Evolutionary conservation across 1,284 basidiomycete genomes (phyloP), one percentile per base, ranked within the genome.

Genomic region (Calocybe gambosa): DNA sequence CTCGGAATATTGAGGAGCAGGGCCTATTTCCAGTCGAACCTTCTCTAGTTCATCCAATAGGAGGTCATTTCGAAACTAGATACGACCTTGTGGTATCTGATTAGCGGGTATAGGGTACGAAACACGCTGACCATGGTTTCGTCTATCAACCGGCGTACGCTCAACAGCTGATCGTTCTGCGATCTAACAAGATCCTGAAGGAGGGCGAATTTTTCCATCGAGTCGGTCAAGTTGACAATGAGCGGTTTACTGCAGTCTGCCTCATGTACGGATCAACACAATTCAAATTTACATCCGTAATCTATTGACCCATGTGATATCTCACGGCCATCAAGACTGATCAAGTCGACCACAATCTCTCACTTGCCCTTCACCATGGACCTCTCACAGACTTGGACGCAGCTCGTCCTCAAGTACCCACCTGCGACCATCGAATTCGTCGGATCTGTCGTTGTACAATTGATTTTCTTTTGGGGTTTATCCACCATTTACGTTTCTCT

Each of bases 391-490:
- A 16, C 36, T 2, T 55, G 55, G 53, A 48, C 45, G 18, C 46
- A 50, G 1, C 45, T 58, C 21, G 37, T 54, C 2, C 31, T 42
- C 19, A 31, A 46, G 2, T 46, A 55, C 41, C 43, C 54, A 3
- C 43, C 44, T 19, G 7, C 45, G 1, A 41, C 50, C 5, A 46
- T 59, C 38, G 56, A 59, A 23, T 55, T 55, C 41, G 39, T 50
- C 20, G 57, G 56, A 15, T 51, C 52, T 3, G 46, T 39, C 19
- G n/a, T 52, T 7, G 10, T 54, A 15, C 56, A 57, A 28, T 26
- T 55, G 5, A 25, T 45, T 20, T 53, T 50, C 42, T 59, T 59
- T 40, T 59, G 56, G 55, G 31, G 47, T 0, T 34, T 51, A 7
- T 56, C 56, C 18, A 40, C 49, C 5, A 15, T 49, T 6, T 59